These are phyloP conservation scores for Phytophthora multivora DNA, from an alignment of 352 stramenopile species.

Conservation along the genomic window DNA sequence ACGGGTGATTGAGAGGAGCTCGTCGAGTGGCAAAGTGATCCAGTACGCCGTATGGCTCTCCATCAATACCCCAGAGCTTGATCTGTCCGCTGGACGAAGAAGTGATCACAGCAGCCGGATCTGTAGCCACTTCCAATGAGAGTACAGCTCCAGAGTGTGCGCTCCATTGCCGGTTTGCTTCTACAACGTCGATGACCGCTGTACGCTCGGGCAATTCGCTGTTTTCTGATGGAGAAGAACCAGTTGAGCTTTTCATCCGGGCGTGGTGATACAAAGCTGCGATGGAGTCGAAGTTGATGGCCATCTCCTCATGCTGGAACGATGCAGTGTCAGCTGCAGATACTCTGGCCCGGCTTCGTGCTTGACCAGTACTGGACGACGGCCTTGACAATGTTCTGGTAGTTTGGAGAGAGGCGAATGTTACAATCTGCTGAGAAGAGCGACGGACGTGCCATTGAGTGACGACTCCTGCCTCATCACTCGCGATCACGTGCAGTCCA, in stretches of 20 bases:
- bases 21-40: constrained; percentile 73
- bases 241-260: constrained; percentile 7
- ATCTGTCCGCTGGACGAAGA: constrained; percentile 59
- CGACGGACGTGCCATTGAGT: constrained; percentile 42
- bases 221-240: background rate
- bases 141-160: constrained; percentile 43
- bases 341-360: constrained; percentile 1
- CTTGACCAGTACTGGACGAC: constrained; percentile 9
- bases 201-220: background rate
- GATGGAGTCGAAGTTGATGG: constrained; percentile 57
- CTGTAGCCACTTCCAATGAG: constrained; percentile 43
- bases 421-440: background rate
- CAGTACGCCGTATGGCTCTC: constrained; percentile 49
- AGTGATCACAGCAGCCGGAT: constrained; percentile 53
- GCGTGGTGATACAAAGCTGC: constrained; percentile 53
- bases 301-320: constrained; percentile 65
- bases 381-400: constrained; percentile 11
- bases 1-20: constrained; percentile 46
- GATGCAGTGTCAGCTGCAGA: constrained; percentile 21
- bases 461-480: constrained; percentile 52
- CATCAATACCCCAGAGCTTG: constrained; percentile 59
- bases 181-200: constrained; percentile 5
- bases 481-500: constrained; percentile 44
- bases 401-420: constrained; percentile 5
- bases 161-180: constrained; percentile 38